phyloP scores from a whole-genome alignment of 2,329 filamentous ascomycete species.

The Chaetomiaceae sp. region DNA sequence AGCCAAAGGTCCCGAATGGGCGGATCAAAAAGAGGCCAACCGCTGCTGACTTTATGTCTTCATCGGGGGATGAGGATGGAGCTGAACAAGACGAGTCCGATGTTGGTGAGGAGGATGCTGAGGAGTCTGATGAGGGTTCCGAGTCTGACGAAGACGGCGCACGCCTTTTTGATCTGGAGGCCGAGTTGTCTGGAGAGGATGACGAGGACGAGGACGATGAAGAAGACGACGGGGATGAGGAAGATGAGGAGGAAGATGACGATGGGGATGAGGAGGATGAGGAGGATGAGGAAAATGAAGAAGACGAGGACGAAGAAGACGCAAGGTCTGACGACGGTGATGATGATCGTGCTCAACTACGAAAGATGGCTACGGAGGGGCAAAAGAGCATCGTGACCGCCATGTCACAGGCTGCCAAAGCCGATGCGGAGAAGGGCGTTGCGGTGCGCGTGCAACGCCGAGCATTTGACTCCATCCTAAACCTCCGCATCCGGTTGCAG shows the following conservation, averaged over 20 bases:
- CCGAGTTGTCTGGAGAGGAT: conserved; percentile 30
- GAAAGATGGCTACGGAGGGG: conserved; percentile 63
- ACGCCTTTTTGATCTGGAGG: conserved; percentile 28
- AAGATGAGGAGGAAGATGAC: conserved; percentile 34
- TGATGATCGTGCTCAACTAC: conserved; percentile 53
- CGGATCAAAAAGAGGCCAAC: conserved; percentile 41
- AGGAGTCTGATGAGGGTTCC: conserved; percentile 33
- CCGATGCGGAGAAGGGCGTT: conserved; percentile 77
- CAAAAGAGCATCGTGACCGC: conserved; percentile 63
- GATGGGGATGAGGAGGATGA: conserved; percentile 34
- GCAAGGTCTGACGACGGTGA: conserved; percentile 32
- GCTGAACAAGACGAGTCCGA: conserved; percentile 30
- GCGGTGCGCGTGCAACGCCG: conserved; percentile 83
- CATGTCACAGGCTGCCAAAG: conserved; percentile 59
- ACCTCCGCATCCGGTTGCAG: conserved; percentile 86
- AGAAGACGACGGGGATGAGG: conserved; percentile 33
- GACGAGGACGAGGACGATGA: conserved; percentile 32
- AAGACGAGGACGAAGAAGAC: conserved; percentile 34
- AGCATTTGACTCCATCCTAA: conserved; percentile 82
- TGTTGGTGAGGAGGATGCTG: conserved; percentile 28
- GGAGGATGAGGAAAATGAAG: conserved; percentile 35
- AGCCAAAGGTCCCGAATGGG: conserved; percentile 37
- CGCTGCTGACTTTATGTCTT: conserved; percentile 56
- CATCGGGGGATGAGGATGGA: conserved; percentile 38
- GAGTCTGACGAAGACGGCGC: conserved; percentile 22